These are phyloP conservation scores for Phragmites australis DNA, from an alignment of 176 grass and related monocot species.

Conservation along the genomic window DNA sequence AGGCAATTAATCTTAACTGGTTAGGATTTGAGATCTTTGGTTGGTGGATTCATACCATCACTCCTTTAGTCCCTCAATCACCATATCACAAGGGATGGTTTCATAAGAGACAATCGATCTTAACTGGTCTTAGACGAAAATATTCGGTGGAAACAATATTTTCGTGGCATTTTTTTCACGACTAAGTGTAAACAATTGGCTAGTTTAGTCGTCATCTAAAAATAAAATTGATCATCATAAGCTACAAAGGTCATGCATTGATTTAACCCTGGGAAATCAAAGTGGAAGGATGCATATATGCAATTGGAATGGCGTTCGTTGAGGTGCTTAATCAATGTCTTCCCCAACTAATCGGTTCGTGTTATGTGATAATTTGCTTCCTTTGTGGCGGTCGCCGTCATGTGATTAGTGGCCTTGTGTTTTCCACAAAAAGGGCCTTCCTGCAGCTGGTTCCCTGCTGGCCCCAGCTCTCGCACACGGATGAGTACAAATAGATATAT, in stretches of 20 bases:
- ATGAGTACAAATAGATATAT: background rate
- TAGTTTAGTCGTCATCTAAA: no score
- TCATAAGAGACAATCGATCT: no score
- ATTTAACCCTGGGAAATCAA: no score
- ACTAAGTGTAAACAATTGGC: no score
- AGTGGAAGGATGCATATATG: background rate
- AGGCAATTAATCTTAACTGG: no score
- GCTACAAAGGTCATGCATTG: background rate
- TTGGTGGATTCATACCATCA: no score
- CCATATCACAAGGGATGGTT: no score
- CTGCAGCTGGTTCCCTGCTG: background rate
- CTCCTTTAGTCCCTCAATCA: no score
- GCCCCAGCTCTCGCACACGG: background rate
- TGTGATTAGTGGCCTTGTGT: slow-evolving; percentile 13
- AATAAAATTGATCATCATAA: background rate
- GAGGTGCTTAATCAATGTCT: slow-evolving; percentile 46
- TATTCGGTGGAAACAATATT: no score
- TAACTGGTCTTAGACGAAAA: no score
- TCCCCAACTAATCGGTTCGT: slow-evolving; percentile 24
- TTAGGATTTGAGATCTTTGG: no score
- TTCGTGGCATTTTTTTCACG: no score
- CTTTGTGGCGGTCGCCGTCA: slow-evolving; percentile 24
- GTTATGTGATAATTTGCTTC: slow-evolving; percentile 29
- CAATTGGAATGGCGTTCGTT: slow-evolving; percentile 24
- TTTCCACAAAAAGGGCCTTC: background rate